These are phyloP conservation scores for Fraxinus xanthoxyloides DNA, from an alignment of 305 asterid genomes.

Conservation along the genomic window DNA sequence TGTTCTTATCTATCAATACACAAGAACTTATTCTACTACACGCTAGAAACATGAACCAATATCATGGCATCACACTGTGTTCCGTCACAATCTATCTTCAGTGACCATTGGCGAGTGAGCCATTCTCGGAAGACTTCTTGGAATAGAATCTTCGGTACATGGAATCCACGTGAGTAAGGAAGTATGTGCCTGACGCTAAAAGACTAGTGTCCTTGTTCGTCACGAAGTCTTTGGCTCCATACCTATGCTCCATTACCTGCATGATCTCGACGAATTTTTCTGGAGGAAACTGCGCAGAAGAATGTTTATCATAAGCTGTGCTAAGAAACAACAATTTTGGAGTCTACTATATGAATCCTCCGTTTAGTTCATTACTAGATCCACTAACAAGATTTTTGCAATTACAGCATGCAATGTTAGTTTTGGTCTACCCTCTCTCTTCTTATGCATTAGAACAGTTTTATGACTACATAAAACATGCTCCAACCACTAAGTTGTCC, in stretches of 20 bases:
- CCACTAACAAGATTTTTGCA: neutral
- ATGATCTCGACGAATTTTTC: constrained; percentile 74
- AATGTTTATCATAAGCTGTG: neutral
- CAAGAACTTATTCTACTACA: constrained; percentile 30
- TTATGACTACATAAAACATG: neutral
- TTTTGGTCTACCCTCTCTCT: neutral
- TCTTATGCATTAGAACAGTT: neutral
- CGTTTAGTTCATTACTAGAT: neutral
- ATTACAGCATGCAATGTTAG: neutral
- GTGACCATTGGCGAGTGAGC: constrained; percentile 63
- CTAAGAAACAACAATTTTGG: neutral
- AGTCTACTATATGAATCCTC: neutral
- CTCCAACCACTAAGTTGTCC: neutral
- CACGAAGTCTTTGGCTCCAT: constrained; percentile 79
- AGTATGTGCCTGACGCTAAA: constrained; percentile 81
- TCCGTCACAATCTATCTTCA: constrained; percentile 29
- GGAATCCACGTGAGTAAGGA: constrained; percentile 92
- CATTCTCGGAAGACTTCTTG: constrained; percentile 62
- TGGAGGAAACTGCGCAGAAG: constrained; percentile 60
- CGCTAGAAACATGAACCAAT: constrained; percentile 28
- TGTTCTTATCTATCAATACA: constrained; percentile 1
- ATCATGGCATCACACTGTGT: constrained; percentile 1
- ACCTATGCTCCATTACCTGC: constrained; percentile 96
- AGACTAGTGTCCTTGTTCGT: constrained; percentile 87
- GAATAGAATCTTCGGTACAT: constrained; percentile 84